Base-by-base conservation (phyloP, 169 alveolate genomes). In the Perkinsus olseni region DNA sequence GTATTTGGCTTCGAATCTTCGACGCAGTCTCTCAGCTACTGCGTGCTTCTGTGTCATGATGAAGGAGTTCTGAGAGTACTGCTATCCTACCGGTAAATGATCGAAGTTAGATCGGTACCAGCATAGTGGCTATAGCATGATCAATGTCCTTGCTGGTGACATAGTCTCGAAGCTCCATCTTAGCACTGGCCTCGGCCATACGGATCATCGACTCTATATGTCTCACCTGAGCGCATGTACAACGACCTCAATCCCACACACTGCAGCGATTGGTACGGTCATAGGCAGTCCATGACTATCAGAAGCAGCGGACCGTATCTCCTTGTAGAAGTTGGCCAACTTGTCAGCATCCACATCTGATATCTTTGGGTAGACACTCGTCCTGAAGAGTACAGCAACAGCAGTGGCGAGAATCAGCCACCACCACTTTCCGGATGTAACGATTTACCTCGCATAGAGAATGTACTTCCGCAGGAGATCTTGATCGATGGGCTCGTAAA, bases 161-260 rank as follows among this genome's bases (percentile, higher is more conserved):
- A 82, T 96, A 96, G 91, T 98, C 99, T 93, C 99, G 97, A 36
- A 99, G 96, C 91, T 99, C 97, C 99, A 99, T 99, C 95, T 97
- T 98, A 34, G 99, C 99, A 95, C 97, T 97, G 39, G 99, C 99
- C 96, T 99, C 99, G 6, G 99, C 97, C 94, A 99, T 98, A 94
- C 99, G 96, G 92, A 99, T 96, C 38, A 99, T 96, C 74, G 99
- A 97, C 96, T 98, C 99, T 51, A 99, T 96, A 95, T 99, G 99
- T 92, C 99, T 96, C 62, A 98, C 82, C 82, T 98, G 13, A 99
- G 98, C 34, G 99, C 96, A 92, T 98, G 97, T 13, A 99, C 99
- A 62, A 24, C 82, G 10, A 40, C 11, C 34, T 8, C 17, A 8
- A 24, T 62, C 34, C 28, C 34, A 62, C 17, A 8, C 50, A 40